These are phyloP conservation scores for Stromatinia cepivora DNA, from an alignment of 2,329 filamentous ascomycete species.

Conservation along the genomic window DNA sequence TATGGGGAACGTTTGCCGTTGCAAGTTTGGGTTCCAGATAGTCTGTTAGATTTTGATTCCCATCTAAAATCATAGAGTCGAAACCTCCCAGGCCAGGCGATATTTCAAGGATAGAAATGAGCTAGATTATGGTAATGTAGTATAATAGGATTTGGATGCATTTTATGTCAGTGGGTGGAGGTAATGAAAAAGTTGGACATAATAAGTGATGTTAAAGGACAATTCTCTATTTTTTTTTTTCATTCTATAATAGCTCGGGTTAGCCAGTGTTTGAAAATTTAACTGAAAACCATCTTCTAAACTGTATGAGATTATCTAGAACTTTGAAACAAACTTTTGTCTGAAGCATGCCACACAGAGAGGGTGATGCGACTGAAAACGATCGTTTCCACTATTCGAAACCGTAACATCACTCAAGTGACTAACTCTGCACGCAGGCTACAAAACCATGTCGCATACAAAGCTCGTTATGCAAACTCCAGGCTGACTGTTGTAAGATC, in stretches of 20 bases:
- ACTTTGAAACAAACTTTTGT: neutral
- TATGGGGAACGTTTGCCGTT: neutral
- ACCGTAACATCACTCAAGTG: neutral
- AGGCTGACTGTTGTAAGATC: no score
- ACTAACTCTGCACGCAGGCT: neutral
- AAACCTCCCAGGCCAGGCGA: neutral
- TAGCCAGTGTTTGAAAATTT: neutral
- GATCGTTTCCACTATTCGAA: neutral
- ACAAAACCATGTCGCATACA: no score
- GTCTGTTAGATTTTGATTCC: neutral
- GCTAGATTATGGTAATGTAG: neutral
- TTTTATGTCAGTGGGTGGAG: neutral
- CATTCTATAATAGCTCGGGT: neutral
- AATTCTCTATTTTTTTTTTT: neutral
- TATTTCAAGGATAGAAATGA: no score
- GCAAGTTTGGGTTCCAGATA: neutral
- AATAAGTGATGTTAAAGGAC: neutral
- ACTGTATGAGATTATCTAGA: neutral
- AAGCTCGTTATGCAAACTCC: no score
- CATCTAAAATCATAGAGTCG: neutral
- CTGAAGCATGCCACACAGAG: neutral
- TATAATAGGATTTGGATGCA: neutral
- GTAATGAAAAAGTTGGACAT: neutral
- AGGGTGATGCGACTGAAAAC: neutral
- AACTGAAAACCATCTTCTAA: neutral